These are phyloP conservation scores for Verticillium tricorpus DNA, from an alignment of 2,329 filamentous ascomycete genomes.

Conservation along the genomic window DNA sequence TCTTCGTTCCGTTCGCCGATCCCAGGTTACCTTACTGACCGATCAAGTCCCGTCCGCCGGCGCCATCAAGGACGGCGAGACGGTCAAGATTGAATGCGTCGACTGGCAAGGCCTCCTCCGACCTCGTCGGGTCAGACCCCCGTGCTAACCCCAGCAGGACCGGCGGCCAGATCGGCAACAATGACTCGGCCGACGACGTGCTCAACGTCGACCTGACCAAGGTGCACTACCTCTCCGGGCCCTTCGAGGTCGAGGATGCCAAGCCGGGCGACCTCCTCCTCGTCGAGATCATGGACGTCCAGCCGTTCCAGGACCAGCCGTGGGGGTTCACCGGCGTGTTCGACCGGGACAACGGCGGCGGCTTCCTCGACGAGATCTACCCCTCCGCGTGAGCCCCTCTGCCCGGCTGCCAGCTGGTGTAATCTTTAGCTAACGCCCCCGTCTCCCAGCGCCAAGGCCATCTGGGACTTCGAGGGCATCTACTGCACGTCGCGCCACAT, in stretches of 20 bases:
- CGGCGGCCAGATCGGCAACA: constrained; percentile 80
- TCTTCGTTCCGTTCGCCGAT: constrained; percentile 1
- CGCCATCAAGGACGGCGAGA: constrained; percentile 75
- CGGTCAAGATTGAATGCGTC: constrained; percentile 89
- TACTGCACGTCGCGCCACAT: constrained; percentile 83
- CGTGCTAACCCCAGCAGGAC: constrained; percentile 38
- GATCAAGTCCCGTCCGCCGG: constrained; percentile 65
- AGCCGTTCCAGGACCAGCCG: constrained; percentile 77
- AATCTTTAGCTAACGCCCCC: neutral
- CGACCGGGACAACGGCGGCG: constrained; percentile 74
- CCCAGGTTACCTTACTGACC: constrained; percentile 1
- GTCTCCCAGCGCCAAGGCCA: constrained; percentile 44
- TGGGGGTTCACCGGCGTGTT: constrained; percentile 93
- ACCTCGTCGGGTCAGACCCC: neutral
- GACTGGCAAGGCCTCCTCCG: constrained; percentile 55
- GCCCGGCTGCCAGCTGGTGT: neutral
- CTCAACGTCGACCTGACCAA: constrained; percentile 78
- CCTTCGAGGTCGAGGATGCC: constrained; percentile 80
- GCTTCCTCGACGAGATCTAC: constrained; percentile 84
- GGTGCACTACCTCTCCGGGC: constrained; percentile 84
- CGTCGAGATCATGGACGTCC: constrained; percentile 89
- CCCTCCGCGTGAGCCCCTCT: constrained; percentile 62
- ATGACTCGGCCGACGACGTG: constrained; percentile 85
- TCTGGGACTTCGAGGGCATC: constrained; percentile 54
- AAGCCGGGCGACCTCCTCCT: constrained; percentile 81